Evolutionary conservation across 23 red algal genomes (phyloP).

Genomic region (Cyanidioschyzon merolae): DNA sequence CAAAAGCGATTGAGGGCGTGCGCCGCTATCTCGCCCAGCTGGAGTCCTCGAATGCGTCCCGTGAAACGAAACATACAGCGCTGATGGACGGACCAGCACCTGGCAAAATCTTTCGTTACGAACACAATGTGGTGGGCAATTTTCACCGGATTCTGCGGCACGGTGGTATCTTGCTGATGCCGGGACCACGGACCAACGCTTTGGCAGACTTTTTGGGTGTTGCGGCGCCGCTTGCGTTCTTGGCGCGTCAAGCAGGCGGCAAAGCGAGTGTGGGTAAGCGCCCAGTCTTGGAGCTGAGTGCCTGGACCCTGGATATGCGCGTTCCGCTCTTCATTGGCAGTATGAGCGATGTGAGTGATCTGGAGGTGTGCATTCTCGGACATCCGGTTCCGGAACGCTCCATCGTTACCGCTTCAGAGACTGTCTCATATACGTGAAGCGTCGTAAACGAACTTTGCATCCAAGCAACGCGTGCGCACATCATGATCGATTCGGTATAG

Average conservation of each 20-base stretch:
- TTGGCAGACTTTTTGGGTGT: constrained; percentile 71
- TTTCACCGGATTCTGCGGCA: constrained; percentile 74
- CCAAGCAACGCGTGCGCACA: too few relatives aligned
- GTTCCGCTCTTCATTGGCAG: constrained; percentile 82
- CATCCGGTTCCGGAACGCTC: constrained; percentile 20
- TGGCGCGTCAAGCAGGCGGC: constrained; percentile 86
- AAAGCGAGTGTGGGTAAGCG: constrained; percentile 77
- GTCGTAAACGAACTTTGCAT: not conserved
- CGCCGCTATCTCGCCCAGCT: constrained; percentile 45
- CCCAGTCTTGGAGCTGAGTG: constrained; percentile 68
- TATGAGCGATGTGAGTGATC: constrained; percentile 53
- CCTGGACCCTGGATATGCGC: constrained; percentile 93
- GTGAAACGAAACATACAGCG: not conserved
- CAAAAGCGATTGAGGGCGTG: constrained; percentile 73
- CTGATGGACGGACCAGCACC: constrained; percentile 4
- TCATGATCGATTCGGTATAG: too few relatives aligned
- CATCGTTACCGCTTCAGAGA: not conserved
- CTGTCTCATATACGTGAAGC: not conserved
- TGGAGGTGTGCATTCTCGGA: constrained; percentile 49
- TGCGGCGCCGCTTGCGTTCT: constrained; percentile 85
- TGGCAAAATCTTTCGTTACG: constrained; percentile 63
- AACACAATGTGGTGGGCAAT: constrained; percentile 76
- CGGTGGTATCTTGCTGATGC: constrained; percentile 91
- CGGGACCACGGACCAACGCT: constrained; percentile 73
- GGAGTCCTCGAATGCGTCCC: constrained; percentile 15